Evolutionary conservation across 2,329 filamentous ascomycete species (phyloP).

Genomic region (Tolypocladium paradoxum): DNA sequence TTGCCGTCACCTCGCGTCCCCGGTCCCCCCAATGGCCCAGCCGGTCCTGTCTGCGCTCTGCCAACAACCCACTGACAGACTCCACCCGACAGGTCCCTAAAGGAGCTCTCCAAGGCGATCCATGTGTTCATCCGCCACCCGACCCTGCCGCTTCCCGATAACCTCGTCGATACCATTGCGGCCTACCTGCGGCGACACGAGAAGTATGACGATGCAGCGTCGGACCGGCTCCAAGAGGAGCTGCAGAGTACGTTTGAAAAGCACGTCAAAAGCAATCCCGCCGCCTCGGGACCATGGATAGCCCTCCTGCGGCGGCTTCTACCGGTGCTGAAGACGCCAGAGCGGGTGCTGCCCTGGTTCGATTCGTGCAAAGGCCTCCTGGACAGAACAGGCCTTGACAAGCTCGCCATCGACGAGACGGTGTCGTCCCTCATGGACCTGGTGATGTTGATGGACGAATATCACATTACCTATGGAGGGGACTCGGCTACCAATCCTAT

Average conservation of each 20-base stretch:
- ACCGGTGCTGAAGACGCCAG: constrained; percentile 51
- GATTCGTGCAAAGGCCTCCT: constrained; percentile 30
- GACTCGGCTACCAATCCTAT: constrained; percentile 37
- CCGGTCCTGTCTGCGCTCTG: neutral
- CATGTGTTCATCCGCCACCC: constrained; percentile 36
- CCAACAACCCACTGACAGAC: constrained; percentile 7
- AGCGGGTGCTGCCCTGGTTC: constrained; percentile 62
- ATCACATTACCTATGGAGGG: constrained; percentile 31
- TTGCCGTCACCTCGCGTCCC: neutral
- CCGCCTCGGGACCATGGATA: constrained; percentile 57
- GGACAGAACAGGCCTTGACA: constrained; percentile 47
- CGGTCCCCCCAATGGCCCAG: neutral
- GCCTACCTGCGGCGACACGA: constrained; percentile 58
- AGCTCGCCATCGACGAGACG: constrained; percentile 52
- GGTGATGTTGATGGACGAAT: constrained; percentile 50
- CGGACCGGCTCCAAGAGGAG: constrained; percentile 66
- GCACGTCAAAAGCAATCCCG: constrained; percentile 44
- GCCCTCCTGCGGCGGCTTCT: constrained; percentile 53
- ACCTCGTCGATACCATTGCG: constrained; percentile 50
- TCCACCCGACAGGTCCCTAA: constrained; percentile 36
- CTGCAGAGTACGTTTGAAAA: constrained; percentile 56
- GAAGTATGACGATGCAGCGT: constrained; percentile 54
- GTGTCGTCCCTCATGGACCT: constrained; percentile 54
- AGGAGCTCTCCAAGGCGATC: constrained; percentile 50
- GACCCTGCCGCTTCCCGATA: constrained; percentile 53